phyloP scores from a whole-genome alignment of 345 rosid genomes.

The Syzygium oleosum region DNA sequence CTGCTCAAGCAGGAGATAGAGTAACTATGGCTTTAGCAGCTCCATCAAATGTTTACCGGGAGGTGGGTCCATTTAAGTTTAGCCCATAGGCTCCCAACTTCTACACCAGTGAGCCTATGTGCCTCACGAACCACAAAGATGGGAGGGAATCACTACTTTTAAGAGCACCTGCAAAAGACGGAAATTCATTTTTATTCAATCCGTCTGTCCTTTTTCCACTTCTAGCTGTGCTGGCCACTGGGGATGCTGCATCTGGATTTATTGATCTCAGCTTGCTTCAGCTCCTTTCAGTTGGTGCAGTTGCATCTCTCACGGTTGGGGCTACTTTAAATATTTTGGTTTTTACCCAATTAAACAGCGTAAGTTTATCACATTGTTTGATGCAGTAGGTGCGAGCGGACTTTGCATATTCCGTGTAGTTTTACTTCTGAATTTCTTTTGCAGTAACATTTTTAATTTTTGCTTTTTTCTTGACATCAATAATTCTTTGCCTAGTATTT shows the following conservation, averaged over 20 bases:
- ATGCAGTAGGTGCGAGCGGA: not conserved
- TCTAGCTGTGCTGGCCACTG: slow-evolving; percentile 69
- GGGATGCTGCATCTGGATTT: slow-evolving; percentile 84
- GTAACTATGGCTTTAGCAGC: too few relatives aligned
- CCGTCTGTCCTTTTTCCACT: slow-evolving; percentile 63
- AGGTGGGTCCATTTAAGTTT: too few relatives aligned
- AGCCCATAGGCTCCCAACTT: too few relatives aligned
- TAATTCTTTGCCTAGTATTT: not conserved
- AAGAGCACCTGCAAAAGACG: too few relatives aligned
- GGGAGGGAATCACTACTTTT: too few relatives aligned
- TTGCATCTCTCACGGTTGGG: slow-evolving; percentile 67
- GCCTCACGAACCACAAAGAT: too few relatives aligned
- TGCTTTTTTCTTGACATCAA: not conserved
- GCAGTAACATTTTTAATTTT: not conserved
- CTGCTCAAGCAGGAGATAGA: too few relatives aligned
- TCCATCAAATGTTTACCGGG: too few relatives aligned
- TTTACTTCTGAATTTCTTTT: not conserved
- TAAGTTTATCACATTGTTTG: slow-evolving; percentile 11
- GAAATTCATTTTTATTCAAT: slow-evolving; percentile 40
- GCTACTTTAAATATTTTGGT: slow-evolving; percentile 57
- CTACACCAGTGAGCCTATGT: too few relatives aligned
- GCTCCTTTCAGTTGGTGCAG: slow-evolving; percentile 62
- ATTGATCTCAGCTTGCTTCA: slow-evolving; percentile 87
- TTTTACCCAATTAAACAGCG: slow-evolving; percentile 66
- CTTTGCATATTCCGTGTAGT: not conserved